Evolutionary conservation across 352 stramenopile species (phyloP).

Genomic region (Phytophthora pini): DNA sequence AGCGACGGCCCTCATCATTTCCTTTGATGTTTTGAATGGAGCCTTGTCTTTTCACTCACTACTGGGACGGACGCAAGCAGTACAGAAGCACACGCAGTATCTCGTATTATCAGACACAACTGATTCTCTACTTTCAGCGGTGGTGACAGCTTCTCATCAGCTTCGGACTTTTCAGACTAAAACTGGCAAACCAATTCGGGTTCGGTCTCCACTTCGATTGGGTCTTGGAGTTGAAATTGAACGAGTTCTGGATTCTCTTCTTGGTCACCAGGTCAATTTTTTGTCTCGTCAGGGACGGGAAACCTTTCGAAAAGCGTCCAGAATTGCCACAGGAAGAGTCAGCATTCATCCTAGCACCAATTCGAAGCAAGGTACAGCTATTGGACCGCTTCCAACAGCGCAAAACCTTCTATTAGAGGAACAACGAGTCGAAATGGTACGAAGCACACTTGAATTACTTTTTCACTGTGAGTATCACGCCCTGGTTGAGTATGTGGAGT

Average conservation of each 20-base stretch:
- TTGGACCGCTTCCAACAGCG: not conserved
- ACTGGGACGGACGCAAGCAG: not conserved
- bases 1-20: constrained; percentile 28
- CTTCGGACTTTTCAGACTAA: constrained; percentile 13
- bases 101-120: not conserved
- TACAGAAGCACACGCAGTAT: constrained; percentile 1
- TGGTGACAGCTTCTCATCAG: constrained; percentile 2
- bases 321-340: not conserved
- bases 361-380: not conserved
- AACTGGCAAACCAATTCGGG: constrained; percentile 11
- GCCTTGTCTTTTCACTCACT: constrained; percentile 8
- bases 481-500: constrained; percentile 37
- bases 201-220: constrained; percentile 13
- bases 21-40: constrained; percentile 25
- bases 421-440: constrained; percentile 6
- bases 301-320: not conserved
- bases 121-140: constrained; percentile 6
- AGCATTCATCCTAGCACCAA: too few species aligned
- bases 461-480: constrained; percentile 38
- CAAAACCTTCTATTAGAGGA: not conserved
- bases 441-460: constrained; percentile 25
- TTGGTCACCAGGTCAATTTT: constrained; percentile 4
- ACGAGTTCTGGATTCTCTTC: constrained; percentile 15
- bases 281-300: not conserved
- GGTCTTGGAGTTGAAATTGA: constrained; percentile 3